These are phyloP conservation scores for Reutealis trisperma DNA, from an alignment of 345 rosid species.

Conservation along the genomic window DNA sequence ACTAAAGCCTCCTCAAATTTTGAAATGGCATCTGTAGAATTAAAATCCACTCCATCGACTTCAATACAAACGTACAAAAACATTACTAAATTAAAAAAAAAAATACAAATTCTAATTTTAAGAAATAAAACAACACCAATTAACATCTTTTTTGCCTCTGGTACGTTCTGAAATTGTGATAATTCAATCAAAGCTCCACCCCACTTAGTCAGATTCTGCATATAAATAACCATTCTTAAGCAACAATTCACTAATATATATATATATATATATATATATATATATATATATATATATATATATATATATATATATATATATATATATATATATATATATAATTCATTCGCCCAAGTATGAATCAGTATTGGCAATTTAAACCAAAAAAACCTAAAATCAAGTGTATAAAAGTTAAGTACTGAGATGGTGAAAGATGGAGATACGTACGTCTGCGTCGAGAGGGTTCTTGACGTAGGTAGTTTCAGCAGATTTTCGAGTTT, in stretches of 20 bases:
- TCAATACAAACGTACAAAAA: constrained; percentile 1
- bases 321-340: background rate
- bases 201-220: constrained; percentile 53
- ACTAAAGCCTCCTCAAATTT: constrained; percentile 31
- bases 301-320: too few relatives aligned
- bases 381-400: too few relatives aligned
- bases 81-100: background rate
- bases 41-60: background rate
- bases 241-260: background rate
- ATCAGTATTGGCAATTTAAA: background rate
- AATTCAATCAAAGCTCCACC: constrained; percentile 65
- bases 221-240: background rate
- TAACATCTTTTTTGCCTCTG: constrained; percentile 45
- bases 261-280: too few relatives aligned
- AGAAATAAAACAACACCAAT: constrained; percentile 24
- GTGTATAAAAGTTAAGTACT: background rate
- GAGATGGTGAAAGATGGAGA: background rate
- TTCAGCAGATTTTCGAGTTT: constrained; percentile 56
- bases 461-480: constrained; percentile 54
- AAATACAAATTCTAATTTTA: background rate
- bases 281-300: too few relatives aligned
- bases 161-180: constrained; percentile 50
- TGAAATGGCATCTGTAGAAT: constrained; percentile 22
- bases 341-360: too few relatives aligned
- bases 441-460: constrained; percentile 59